phyloP scores from a whole-genome alignment of 2,329 filamentous ascomycete species.

The Ascochyta pisi region DNA sequence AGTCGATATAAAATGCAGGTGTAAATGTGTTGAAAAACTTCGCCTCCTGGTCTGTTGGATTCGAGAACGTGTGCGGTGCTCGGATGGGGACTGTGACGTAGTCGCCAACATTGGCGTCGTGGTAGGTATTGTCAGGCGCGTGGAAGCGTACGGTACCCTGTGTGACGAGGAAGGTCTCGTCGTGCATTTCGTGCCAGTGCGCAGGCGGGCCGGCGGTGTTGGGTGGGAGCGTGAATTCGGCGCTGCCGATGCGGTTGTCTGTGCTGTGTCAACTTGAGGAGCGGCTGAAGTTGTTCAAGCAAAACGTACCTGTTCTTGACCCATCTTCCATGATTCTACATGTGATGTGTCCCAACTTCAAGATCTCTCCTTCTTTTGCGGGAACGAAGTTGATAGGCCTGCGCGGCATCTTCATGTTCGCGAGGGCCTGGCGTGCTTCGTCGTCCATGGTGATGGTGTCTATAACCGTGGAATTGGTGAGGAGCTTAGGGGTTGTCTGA shows the following conservation, averaged over 20 bases:
- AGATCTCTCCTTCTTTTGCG: conserved; percentile 56
- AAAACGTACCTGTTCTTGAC: conserved; percentile 53
- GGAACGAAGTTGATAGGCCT: conserved; percentile 58
- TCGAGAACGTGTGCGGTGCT: conserved; percentile 63
- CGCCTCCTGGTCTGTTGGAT: conserved; percentile 61
- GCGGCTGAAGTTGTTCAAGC: background rate
- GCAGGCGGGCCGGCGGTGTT: conserved; percentile 56
- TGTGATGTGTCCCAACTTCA: conserved; percentile 58
- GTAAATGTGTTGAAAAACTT: conserved; percentile 65
- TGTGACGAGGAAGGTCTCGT: conserved; percentile 65
- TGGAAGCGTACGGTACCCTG: conserved; percentile 61
- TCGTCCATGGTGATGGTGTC: conserved; percentile 30
- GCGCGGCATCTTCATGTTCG: conserved; percentile 49
- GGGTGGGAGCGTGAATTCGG: conserved; percentile 59
- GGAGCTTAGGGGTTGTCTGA: too few species aligned
- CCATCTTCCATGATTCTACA: conserved; percentile 62
- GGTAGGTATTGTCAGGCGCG: conserved; percentile 51
- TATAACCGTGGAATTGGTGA: background rate
- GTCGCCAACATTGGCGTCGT: conserved; percentile 61
- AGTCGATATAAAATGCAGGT: conserved; percentile 64
- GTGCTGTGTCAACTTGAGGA: background rate
- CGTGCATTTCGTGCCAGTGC: conserved; percentile 63
- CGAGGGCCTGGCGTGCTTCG: conserved; percentile 43
- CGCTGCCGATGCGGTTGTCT: conserved; percentile 58
- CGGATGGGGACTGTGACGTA: conserved; percentile 63